Evolutionary conservation across 371 early-diverging fungal genomes (phyloP).

Genomic region (Lichtheimia hyalospora): DNA sequence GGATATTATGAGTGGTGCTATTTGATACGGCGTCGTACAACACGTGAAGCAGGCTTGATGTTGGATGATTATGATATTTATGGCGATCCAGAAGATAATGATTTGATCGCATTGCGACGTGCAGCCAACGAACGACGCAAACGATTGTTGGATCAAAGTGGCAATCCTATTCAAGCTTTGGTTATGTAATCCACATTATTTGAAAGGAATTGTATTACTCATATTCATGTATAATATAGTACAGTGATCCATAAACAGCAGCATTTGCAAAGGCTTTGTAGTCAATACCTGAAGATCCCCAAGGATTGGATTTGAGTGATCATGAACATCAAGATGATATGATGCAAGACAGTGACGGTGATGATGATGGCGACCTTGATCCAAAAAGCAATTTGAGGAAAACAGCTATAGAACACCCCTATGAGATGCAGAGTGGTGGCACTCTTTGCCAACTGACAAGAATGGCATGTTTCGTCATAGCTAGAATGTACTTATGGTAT

Average conservation of each 20-base stretch:
- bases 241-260: conserved; percentile 38
- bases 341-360: conserved; percentile 6
- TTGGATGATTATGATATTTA: conserved; percentile 41
- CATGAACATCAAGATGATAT: conserved; percentile 16
- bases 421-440: too few species aligned
- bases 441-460: too few species aligned
- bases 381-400: neutral
- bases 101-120: conserved; percentile 36
- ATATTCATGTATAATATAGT: conserved; percentile 13
- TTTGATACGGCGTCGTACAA: conserved; percentile 36
- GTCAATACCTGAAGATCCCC: conserved; percentile 23
- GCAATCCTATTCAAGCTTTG: conserved; percentile 29
- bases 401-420: too few species aligned
- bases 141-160: conserved; percentile 24
- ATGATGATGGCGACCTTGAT: conserved; percentile 5
- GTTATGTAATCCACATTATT: conserved; percentile 9
- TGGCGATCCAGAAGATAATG: conserved; percentile 41
- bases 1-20: conserved; percentile 50
- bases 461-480: too few species aligned
- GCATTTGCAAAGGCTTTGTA: conserved; percentile 49
- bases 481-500: too few species aligned
- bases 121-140: conserved; percentile 36
- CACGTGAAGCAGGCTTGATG: conserved; percentile 34
- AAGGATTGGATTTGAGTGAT: conserved; percentile 23
- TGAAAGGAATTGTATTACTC: neutral